These are phyloP conservation scores for Nepenthes alata DNA, from an alignment of 179 eudicot species.

Conservation along the genomic window DNA sequence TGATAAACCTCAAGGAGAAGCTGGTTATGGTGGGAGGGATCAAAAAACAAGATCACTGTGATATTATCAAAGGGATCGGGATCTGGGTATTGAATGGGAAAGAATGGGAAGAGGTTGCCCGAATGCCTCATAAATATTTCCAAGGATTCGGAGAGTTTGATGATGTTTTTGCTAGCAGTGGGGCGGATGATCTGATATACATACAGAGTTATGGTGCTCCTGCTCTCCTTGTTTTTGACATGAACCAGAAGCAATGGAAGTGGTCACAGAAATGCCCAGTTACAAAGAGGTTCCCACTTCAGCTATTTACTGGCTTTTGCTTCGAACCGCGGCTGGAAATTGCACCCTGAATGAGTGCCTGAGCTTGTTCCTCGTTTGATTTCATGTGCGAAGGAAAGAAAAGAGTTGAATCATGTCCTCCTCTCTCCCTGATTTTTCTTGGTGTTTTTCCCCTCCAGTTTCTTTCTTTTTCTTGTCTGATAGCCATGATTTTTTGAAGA, in stretches of 20 bases:
- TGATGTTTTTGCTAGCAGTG: constrained; percentile 91
- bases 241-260: constrained; percentile 57
- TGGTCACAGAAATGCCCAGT: constrained; percentile 94
- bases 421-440: too few species aligned
- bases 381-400: not conserved
- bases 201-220: constrained; percentile 90
- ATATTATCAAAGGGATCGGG: constrained; percentile 87
- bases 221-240: constrained; percentile 53
- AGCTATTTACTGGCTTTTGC: constrained; percentile 87
- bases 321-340: constrained; percentile 87
- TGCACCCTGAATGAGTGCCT: constrained; percentile 25
- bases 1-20: constrained; percentile 78
- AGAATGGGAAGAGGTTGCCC: constrained; percentile 63
- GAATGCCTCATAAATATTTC: constrained; percentile 75
- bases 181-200: constrained; percentile 57
- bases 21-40: constrained; percentile 93
- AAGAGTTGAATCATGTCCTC: too few species aligned
- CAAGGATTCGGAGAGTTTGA: constrained; percentile 28
- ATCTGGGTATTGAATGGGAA: constrained; percentile 69
- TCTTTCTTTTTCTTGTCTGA: too few species aligned
- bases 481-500: too few species aligned
- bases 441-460: too few species aligned
- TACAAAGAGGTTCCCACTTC: constrained; percentile 81
- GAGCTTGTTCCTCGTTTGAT: constrained; percentile 2
- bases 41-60: constrained; percentile 66